Conservation (phyloP, 2,329 filamentous ascomycete genomes). For the Aureobasidium zeae region DNA sequence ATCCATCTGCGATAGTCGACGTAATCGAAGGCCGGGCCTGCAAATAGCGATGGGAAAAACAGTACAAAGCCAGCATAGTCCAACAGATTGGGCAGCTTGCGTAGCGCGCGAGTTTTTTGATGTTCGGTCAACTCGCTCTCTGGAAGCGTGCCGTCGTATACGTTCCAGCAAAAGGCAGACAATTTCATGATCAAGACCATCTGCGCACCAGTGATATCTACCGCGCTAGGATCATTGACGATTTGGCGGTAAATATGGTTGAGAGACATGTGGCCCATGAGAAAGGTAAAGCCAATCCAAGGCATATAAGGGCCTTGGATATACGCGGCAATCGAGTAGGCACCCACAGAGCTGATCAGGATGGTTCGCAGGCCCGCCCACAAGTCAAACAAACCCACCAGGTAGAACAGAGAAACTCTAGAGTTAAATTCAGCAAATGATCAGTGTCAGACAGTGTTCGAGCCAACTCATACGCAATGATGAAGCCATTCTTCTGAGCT, state of each 20-base stretch:
- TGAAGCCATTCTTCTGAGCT: slow-evolving; percentile 79
- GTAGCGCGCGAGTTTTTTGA: slow-evolving; percentile 73
- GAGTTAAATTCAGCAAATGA: slow-evolving; percentile 17
- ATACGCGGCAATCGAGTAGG: slow-evolving; percentile 75
- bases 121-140: slow-evolving; percentile 72
- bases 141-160: slow-evolving; percentile 79
- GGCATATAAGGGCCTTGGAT: slow-evolving; percentile 90
- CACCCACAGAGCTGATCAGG: slow-evolving; percentile 64
- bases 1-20: slow-evolving; percentile 88
- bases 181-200: slow-evolving; percentile 99
- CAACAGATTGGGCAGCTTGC: slow-evolving; percentile 61
- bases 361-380: slow-evolving; percentile 78
- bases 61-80: slow-evolving; percentile 86
- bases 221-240: slow-evolving; percentile 51
- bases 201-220: slow-evolving; percentile 90
- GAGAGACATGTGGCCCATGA: slow-evolving; percentile 92
- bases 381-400: slow-evolving; percentile 86
- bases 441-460: background rate
- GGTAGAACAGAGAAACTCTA: slow-evolving; percentile 77
- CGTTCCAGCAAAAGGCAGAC: slow-evolving; percentile 93
- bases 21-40: slow-evolving; percentile 88
- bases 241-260: slow-evolving; percentile 79
- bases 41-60: slow-evolving; percentile 88
- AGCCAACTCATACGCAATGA: slow-evolving; percentile 52
- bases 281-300: slow-evolving; percentile 87